Evolutionary conservation across 768 basidiomycete species (phyloP).

Genomic region (Boletellus sp.): DNA sequence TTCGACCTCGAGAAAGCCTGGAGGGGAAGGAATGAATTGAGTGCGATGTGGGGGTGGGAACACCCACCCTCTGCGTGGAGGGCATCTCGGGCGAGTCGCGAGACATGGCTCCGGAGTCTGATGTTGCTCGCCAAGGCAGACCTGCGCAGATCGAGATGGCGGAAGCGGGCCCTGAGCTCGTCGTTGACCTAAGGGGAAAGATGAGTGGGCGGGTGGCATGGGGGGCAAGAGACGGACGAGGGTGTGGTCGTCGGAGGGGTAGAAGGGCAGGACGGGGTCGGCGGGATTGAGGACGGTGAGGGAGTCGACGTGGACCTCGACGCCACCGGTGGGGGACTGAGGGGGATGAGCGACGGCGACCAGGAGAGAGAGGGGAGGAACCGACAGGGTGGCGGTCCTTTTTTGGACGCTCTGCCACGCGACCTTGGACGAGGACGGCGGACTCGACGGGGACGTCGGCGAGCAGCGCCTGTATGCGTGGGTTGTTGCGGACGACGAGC

Average conservation of each 20-base stretch:
- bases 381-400: conserved; percentile 61
- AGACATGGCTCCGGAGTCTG: conserved; percentile 77
- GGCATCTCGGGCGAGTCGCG: conserved; percentile 67
- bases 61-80: conserved; percentile 69
- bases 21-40: conserved; percentile 9
- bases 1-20: conserved; percentile 91
- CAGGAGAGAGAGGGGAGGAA: conserved; percentile 13
- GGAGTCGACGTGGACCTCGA: conserved; percentile 73
- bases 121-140: conserved; percentile 71
- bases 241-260: conserved; percentile 72
- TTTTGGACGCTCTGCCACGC: conserved; percentile 60
- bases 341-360: conserved; percentile 6
- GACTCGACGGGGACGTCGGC: conserved; percentile 73
- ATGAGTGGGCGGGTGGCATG: not conserved
- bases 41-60: conserved; percentile 5
- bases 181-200: conserved; percentile 64
- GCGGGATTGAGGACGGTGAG: conserved; percentile 82
- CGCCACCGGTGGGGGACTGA: conserved; percentile 63
- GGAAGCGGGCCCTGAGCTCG: conserved; percentile 78
- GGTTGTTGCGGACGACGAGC: conserved; percentile 59
- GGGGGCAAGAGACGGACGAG: conserved; percentile 48
- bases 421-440: conserved; percentile 70
- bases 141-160: conserved; percentile 87
- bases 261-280: conserved; percentile 68
- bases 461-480: conserved; percentile 37